Evolutionary conservation across 2,329 filamentous ascomycete genomes (phyloP), one percentile per base, ranked within the genome.

Genomic region (Xylogone sp.): DNA sequence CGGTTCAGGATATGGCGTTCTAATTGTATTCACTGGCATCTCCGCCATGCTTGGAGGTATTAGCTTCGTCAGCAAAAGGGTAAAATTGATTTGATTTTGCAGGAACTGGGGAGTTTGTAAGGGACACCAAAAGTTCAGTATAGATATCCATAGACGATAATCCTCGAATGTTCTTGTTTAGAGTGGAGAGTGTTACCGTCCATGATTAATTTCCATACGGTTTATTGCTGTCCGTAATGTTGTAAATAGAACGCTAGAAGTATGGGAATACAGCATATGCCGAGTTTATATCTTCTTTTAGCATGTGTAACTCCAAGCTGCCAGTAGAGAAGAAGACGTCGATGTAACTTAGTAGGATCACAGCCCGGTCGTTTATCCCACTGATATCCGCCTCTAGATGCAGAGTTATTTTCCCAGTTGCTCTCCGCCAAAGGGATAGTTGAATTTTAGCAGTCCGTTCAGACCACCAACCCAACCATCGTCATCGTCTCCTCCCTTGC

Each of bases 401-500:
- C 4, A 18, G 2, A 6, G 6, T 13, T 18, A 39, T 39, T 16
- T 18, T 18, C 12, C 8, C 12, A 39, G n/a, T 51, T 27, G 51
- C 49, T 59, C 76, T 62, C 87, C 86, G 1, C 94, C 94, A 75
- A 97, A 97, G 0, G 93, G 92, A 71, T 96, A 90, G 68, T 99
- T 99, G 68, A 97, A 99, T 73, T 99, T 99, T 60, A 99, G 72
- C 63, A 97, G 68, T 9, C 90, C 90, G 65, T 96, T 99, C 65
- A 99, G 71, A 0, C 94, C 93, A 1, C 93, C 93, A 2, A 99
- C 93, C 94, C 94, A 99, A 18, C 93, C 90, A 68, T 97, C 93
- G 62, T 97, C 90, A 44, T 86, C 81, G 56, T 85, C 81, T 2
- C 71, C 73, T 21, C 64, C 66, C 49, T 60, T 68, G 16, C 69